These are phyloP conservation scores for Volvox africanus DNA, from an alignment of 139 green algal genomes.

Conservation along the genomic window DNA sequence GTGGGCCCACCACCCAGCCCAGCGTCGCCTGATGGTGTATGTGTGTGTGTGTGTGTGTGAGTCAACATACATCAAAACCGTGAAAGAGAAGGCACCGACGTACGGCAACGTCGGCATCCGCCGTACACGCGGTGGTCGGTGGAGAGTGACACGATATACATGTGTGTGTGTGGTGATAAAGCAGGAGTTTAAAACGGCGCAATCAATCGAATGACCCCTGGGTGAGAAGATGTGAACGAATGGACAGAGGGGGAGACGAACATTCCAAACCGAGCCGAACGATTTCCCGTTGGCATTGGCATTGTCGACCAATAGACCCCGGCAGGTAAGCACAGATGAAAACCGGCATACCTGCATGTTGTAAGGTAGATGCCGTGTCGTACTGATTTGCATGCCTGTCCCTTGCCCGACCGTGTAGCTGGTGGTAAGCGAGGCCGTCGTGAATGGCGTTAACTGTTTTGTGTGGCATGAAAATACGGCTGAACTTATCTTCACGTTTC, in stretches of 20 bases:
- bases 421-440: constrained; percentile 50
- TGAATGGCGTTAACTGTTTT: constrained; percentile 40
- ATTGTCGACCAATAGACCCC: no score
- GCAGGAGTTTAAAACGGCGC: no score
- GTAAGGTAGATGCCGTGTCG: constrained; percentile 44
- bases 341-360: constrained; percentile 57
- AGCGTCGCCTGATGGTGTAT: constrained; percentile 41
- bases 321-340: no score
- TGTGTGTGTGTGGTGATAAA: no score
- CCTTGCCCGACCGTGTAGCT: constrained; percentile 42
- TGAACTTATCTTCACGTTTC: no score
- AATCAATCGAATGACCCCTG: not conserved
- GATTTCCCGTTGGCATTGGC: no score
- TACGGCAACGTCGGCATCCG: no score
- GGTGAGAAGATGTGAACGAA: no score
- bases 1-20: constrained; percentile 55
- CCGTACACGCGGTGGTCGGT: no score
- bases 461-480: no score
- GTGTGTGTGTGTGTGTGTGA: no score
- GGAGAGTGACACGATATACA: not conserved
- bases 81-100: not conserved
- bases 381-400: constrained; percentile 27
- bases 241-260: not conserved
- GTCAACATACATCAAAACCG: not conserved
- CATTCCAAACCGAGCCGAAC: no score